phyloP scores from a whole-genome alignment of 2,329 filamentous ascomycete species.

The Chaetoscypha palmicola region DNA sequence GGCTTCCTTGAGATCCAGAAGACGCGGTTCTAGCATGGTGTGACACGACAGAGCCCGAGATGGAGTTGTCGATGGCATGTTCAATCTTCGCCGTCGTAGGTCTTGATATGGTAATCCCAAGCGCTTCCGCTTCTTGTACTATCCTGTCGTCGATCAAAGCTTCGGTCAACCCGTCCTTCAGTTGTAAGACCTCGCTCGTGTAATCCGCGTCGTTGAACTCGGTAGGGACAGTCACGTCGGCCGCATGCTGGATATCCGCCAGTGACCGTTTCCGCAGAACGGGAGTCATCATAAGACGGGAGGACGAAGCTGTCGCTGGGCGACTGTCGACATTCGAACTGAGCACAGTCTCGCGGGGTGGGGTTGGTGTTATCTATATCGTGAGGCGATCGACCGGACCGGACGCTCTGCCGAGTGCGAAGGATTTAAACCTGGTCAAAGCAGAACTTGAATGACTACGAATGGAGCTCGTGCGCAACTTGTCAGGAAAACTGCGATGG shows the following conservation, averaged over 20 bases:
- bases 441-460: too few species aligned
- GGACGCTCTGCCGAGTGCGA: too few species aligned
- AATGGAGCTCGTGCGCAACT: too few species aligned
- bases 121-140: constrained; percentile 21
- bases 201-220: constrained; percentile 28
- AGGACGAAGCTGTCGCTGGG: constrained; percentile 6
- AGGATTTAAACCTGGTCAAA: too few species aligned
- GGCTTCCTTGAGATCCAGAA: constrained; percentile 22
- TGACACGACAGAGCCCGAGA: constrained; percentile 22
- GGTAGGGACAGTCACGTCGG: constrained; percentile 8
- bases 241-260: constrained; percentile 16
- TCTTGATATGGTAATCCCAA: constrained; percentile 25
- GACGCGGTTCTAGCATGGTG: constrained; percentile 24
- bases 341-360: neutral
- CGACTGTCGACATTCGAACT: constrained; percentile 11
- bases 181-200: constrained; percentile 26
- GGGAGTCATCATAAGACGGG: constrained; percentile 15
- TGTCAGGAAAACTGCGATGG: too few species aligned
- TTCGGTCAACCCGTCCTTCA: constrained; percentile 24
- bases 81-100: constrained; percentile 12
- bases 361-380: neutral
- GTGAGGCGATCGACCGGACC: neutral
- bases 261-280: constrained; percentile 18
- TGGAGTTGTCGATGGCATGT: constrained; percentile 13
- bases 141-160: constrained; percentile 21